These are phyloP conservation scores for Coemansia sp. DNA, from an alignment of 371 early-diverging fungal genomes.

Conservation along the genomic window DNA sequence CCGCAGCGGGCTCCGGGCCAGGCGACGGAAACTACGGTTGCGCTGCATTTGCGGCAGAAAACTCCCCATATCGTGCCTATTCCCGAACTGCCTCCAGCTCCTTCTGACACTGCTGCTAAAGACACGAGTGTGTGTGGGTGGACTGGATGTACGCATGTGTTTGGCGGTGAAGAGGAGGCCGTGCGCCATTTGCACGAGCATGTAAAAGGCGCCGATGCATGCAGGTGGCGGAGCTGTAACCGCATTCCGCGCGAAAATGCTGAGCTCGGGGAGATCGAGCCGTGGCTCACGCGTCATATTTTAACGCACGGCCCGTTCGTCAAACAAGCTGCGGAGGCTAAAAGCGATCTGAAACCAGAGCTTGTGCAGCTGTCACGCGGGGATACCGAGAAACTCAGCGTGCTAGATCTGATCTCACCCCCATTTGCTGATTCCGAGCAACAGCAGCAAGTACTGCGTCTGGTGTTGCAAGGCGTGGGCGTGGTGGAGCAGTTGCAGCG, in stretches of 20 bases:
- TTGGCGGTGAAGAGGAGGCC: slow-evolving; percentile 33
- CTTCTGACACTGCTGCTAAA: slow-evolving; percentile 5
- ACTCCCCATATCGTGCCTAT: slow-evolving; percentile 33
- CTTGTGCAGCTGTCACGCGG: slow-evolving; percentile 5
- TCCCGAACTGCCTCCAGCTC: slow-evolving; percentile 21
- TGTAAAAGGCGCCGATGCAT: slow-evolving; percentile 27
- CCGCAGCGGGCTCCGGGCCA: slow-evolving; percentile 5
- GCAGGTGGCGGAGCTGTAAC: slow-evolving; percentile 45
- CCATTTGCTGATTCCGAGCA: slow-evolving; percentile 9
- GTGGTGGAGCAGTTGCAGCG: slow-evolving; percentile 45
- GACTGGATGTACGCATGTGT: slow-evolving; percentile 26
- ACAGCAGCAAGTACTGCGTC: slow-evolving; percentile 24
- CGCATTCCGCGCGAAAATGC: slow-evolving; percentile 28
- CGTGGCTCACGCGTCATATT: slow-evolving; percentile 33
- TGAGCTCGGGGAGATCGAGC: not conserved
- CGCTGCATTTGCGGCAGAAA: slow-evolving; percentile 25
- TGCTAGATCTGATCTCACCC: slow-evolving; percentile 16
- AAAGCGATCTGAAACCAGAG: not conserved
- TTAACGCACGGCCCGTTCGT: slow-evolving; percentile 40
- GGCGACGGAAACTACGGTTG: slow-evolving; percentile 11
- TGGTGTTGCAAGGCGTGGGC: slow-evolving; percentile 42
- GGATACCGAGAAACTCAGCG: not conserved
- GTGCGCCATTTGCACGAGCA: slow-evolving; percentile 27
- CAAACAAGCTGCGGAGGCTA: slow-evolving; percentile 1
- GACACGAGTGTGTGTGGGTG: slow-evolving; percentile 22